Base-by-base conservation (phyloP, 1,284 basidiomycete genomes). In the Cryptococcus neoformans region DNA sequence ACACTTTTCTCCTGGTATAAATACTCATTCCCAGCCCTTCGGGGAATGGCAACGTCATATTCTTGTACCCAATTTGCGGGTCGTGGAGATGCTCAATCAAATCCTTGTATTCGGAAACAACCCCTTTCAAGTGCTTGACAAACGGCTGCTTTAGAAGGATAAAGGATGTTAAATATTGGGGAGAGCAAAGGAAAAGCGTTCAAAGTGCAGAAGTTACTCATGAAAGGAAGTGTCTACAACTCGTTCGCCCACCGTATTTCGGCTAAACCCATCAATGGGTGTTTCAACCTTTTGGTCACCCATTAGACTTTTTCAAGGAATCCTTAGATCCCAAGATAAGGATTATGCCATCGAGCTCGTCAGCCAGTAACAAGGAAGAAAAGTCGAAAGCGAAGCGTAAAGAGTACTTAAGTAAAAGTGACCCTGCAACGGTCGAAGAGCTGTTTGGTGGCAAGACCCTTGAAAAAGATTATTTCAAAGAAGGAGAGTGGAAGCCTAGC, bases 401-500 rank as follows among this genome's bases (percentile, higher is more conserved):
- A 56, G 49, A 44, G 21, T 68, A 70, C 40, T 36, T 55, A 28
- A 37, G 40, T 7, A 64, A 65, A 51, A 58, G 58, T 3, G 49
- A 65, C 55, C 60, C 67, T 2, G 34, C 44, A 14, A 69, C 69
- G 0, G 65, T 65, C n/a, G 62, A 66, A 40, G 59, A 64, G 36
- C 21, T 63, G 44, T 16, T 69, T 4, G 62, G 53, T 34, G 54
- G 49, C 4, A 61, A 55, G 2, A 60, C 58, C 10, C 45, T 68
- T 9, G 57, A 54, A 40, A 55, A 60, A 37, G 55, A 59, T 28
- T 65, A 44, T 47, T 63, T 67, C 52, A 64, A 62, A 51, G 61
- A 67, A 37, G 68, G 65, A 9, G 54, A 65, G 44, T 71, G 69
- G 68, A 56, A 47, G 49, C 65, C 69, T 51, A 54, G 51, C 14